Base-by-base conservation (phyloP, 768 basidiomycete species). In the Hortiboletus campestris region DNA sequence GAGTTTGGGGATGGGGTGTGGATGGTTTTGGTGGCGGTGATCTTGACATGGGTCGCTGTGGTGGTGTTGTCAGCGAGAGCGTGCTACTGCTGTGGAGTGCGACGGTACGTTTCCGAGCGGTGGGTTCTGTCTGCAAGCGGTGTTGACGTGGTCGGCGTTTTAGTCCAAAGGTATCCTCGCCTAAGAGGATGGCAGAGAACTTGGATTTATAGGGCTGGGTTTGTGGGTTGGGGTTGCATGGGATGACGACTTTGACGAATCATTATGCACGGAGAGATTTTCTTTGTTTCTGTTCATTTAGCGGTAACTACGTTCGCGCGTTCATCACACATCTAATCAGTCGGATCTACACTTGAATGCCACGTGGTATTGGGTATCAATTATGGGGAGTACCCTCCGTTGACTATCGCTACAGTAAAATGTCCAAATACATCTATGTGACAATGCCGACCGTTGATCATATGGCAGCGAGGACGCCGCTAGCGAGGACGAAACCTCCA, bases 81-180 rank as follows among this genome's bases (percentile, higher is more conserved):
- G 16, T 90, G 86, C 63, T 79, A 82, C 53, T 89, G 87, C 57
- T 85, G 84, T 68, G 87, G 87, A 7, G 79, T 85, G n/a, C 68
- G 78, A 56, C 74, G 65, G 79, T 76, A 31, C 34, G 69, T 63
- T 20, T 28, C 35, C 0, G 16, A 8, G 3, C 9, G 13, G 13
- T 25, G 22, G 12, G 10, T 6, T 22, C 19, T 40, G 25, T 44
- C 28, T 38, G 39, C 14, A 29, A 11, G 11, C 22, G 42, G 16
- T 29, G 29, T 41, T 68, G 53, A 67, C 46, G 17, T 22, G 28
- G 43, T 45, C 12, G 31, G 35, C 25, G 40, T 20, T 45, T 12
- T 34, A 63, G 66, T 32, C 54, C 59, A 19, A 48, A 29, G 49
- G n/a, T 1, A 35, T 34, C 42, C 7, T 9, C 9, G 17, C 7